Evolutionary conservation across 139 green algal genomes (phyloP), one percentile per base, ranked within the genome.

Genomic region (Chlorella sorokiniana): DNA sequence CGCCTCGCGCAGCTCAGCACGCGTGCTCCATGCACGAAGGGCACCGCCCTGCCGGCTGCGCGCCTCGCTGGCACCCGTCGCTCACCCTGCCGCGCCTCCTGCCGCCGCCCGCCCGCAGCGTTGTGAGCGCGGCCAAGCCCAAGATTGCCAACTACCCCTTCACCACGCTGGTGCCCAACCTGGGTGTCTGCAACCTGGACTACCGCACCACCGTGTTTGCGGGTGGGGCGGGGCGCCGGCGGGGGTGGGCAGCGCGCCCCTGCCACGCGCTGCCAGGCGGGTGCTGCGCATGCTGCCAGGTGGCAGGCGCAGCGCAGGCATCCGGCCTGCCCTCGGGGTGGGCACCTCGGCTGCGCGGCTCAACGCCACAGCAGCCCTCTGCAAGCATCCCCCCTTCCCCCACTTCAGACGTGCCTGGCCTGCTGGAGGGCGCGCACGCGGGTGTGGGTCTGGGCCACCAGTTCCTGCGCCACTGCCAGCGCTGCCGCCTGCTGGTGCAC

Each of bases 121-220:
- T 94, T 63, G 72, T 99, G 20, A 94, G 88, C 25, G 89, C 91
- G 14, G 95, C 95, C 4, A 85, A 84, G 67, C 95, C 95, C 71
- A 98, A 98, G 88, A 94, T 99, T 42, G 97, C 95, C 29, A 88
- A 95, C 86, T 99, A 99, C 87, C 95, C 96, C 38, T 99, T 99
- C 90, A 99, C 97, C 14, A 99, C 97, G 23, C 92, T 99, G 27
- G 88, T 95, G 62, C 97, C 97, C 62, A 99, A 99, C 87, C 90
- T 99, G 41, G 97, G 96, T 0, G 95, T 99, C 9, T 98, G 94
- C 82, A 90, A 95, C 77, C 84, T 94, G 71, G 95, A 98, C 86
- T 97, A 91, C 79, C 52, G 85, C 22, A 93, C 90, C 16, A 94
- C 92, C 31, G 90, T 93, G 64, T 92, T 92, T 86, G 88, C 88